Base-by-base conservation (phyloP, 2,329 filamentous ascomycete genomes). In the Fusarium austroafricanum region DNA sequence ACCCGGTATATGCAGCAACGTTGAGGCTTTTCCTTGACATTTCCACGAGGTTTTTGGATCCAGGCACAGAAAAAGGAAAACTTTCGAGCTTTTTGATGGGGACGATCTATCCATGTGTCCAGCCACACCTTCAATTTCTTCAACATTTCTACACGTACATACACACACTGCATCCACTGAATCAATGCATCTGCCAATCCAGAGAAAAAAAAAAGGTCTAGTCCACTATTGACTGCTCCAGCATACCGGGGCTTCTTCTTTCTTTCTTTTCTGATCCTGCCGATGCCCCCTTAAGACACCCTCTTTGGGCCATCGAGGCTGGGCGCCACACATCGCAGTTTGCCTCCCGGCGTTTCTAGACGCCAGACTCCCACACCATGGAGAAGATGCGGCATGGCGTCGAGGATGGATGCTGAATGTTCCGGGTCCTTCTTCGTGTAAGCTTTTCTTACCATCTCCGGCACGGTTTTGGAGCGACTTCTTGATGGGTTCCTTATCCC, bases 271-370 rank as follows among this genome's bases (percentile, higher is more conserved):
- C 26, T 53, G 17, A 40, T 55, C 20, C 39, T 31, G 21, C 57
- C 43, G 38, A 64, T 54, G 37, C 42, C 35, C 44, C 31, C 50
- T 45, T 44, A 43, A 55, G 61, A 45, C 50, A 51, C 53, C 52
- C 40, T 55, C 45, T 60, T 58, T 18, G 60, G 49, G 47, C 40
- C 44, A 61, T 68, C 52, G 61, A 68, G 55, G 51, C 65, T 68
- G 60, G 61, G 37, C 65, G 65, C 61, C 65, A 68, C 65, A 50
- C 51, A 66, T 62, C 53, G 51, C 65, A 65, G 56, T 71, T 72
- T 61, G 70, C 65, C 57, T 68, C 61, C 40, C 21, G 51, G 70
- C 65, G 64, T 57, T 66, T 66, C 61, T 55, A 57, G 61, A 72
- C 54, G 31, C 55, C 55, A 52, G 56, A 50, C 43, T 55, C 43